Percentiles rank a stretch among this genome's conserved stretches.
Evolutionary conservation across 139 green algal species (phyloP).

Genomic region (Astrephomene gubernaculifera): DNA sequence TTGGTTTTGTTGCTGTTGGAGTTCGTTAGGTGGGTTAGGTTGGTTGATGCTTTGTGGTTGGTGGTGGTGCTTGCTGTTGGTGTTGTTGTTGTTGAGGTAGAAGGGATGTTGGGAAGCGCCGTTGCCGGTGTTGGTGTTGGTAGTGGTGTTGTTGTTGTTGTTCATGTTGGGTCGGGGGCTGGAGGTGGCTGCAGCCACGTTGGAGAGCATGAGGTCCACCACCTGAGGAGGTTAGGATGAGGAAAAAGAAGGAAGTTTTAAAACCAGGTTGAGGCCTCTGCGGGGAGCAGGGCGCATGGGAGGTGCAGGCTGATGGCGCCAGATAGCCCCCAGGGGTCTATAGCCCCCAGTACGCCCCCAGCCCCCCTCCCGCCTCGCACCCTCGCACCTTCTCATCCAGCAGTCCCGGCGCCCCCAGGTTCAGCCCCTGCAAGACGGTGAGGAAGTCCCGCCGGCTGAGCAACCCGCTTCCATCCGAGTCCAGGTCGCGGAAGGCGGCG

Average conservation of each 20-base stretch:
- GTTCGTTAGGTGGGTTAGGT: too few species aligned
- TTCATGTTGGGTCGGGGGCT: not conserved
- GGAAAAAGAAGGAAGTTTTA: not conserved
- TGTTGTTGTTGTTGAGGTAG: too few species aligned
- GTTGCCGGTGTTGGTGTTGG: too few species aligned
- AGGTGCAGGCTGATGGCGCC: too few species aligned
- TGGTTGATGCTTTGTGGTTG: too few species aligned
- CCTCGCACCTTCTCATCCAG: conserved; percentile 21
- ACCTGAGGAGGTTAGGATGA: not conserved
- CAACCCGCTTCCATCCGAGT: not conserved
- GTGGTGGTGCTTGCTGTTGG: too few species aligned
- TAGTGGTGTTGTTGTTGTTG: too few species aligned
- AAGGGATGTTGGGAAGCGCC: too few species aligned
- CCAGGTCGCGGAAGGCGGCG: conserved; percentile 13
- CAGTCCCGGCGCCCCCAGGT: not conserved
- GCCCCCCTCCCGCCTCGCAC: not conserved
- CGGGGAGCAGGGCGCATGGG: too few species aligned
- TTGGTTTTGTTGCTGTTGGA: not conserved
- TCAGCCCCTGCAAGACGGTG: not conserved
- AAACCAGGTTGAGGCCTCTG: not conserved
- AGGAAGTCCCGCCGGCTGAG: conserved; percentile 1
- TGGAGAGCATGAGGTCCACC: conserved; percentile 11
- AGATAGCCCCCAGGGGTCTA: too few species aligned
- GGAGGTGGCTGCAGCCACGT: not conserved
- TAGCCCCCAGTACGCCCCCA: too few species aligned